Conservation (phyloP, 2,329 filamentous ascomycete species). For the Verticillium albo-atrum region DNA sequence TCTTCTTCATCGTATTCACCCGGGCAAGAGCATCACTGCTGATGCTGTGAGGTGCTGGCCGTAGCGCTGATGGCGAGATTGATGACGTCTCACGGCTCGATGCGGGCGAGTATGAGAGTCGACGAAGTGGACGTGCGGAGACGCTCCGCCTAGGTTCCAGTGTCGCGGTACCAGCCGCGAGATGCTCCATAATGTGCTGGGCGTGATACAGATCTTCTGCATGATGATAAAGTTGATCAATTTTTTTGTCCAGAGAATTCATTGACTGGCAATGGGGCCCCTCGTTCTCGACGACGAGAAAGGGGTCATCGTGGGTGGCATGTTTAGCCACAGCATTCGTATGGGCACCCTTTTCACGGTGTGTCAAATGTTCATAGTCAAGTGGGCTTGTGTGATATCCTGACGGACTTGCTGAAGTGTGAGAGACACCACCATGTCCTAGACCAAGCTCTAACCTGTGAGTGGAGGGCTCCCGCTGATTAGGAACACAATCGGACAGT, state of each 20-base stretch:
- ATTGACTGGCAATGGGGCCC: neutral
- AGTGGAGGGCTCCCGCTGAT: slow-evolving; percentile 9
- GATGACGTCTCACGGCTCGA: neutral
- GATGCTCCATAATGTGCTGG: slow-evolving; percentile 28
- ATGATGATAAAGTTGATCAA: slow-evolving; percentile 26
- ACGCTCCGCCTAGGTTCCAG: neutral
- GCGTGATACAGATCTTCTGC: slow-evolving; percentile 26
- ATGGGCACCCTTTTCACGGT: neutral
- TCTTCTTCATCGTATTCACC: neutral
- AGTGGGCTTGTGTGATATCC: neutral
- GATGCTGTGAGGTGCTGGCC: neutral
- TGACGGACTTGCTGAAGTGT: neutral
- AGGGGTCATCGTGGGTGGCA: neutral
- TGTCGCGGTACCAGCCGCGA: slow-evolving; percentile 17
- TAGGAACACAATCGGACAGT: slow-evolving; percentile 25
- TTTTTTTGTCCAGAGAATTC: slow-evolving; percentile 16
- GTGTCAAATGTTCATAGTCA: neutral
- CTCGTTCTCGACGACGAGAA: neutral
- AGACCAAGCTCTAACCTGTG: neutral
- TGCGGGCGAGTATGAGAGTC: neutral
- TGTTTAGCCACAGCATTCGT: neutral
- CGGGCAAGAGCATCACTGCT: neutral
- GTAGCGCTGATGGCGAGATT: neutral
- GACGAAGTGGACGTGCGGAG: neutral
- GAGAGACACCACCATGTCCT: neutral